Evolutionary conservation across 2,329 filamentous ascomycete genomes (phyloP).

Genomic region (Sphaerulina vaccinii): DNA sequence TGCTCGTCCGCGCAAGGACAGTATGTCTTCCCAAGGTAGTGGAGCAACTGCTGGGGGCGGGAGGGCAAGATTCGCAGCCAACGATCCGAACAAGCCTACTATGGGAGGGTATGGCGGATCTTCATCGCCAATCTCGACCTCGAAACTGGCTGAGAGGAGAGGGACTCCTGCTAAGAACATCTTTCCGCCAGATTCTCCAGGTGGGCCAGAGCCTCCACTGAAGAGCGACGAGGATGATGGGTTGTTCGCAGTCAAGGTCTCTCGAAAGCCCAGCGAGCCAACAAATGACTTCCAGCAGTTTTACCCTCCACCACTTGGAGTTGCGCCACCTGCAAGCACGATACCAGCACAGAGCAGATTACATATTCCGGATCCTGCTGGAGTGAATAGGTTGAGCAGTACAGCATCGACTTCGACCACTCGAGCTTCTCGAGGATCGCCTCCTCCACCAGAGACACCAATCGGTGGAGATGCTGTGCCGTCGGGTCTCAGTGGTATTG

Average conservation of each 20-base stretch:
- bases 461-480: slow-evolving; percentile 42
- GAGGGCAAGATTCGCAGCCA: slow-evolving; percentile 47
- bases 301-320: slow-evolving; percentile 54
- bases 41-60: slow-evolving; percentile 25
- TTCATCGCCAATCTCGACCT: slow-evolving; percentile 33
- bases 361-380: slow-evolving; percentile 52
- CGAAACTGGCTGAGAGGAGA: slow-evolving; percentile 73
- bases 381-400: slow-evolving; percentile 66
- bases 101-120: slow-evolving; percentile 45
- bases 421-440: slow-evolving; percentile 84
- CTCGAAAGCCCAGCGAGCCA: slow-evolving; percentile 24
- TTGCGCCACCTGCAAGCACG: slow-evolving; percentile 27
- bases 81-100: slow-evolving; percentile 51
- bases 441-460: slow-evolving; percentile 91
- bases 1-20: slow-evolving; percentile 27
- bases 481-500: slow-evolving; percentile 65
- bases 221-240: slow-evolving; percentile 66
- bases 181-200: slow-evolving; percentile 77
- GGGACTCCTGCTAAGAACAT: slow-evolving; percentile 74
- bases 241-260: slow-evolving; percentile 61
- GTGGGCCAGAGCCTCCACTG: slow-evolving; percentile 67
- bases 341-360: slow-evolving; percentile 38
- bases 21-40: slow-evolving; percentile 35
- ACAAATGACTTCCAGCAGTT: slow-evolving; percentile 49
- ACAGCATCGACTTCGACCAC: slow-evolving; percentile 93